A percentile compares a stretch with the other conserved stretches of the same genome.
These are phyloP conservation scores for Nidularia pulvinata DNA, from an alignment of 768 basidiomycete genomes.

Conservation along the genomic window DNA sequence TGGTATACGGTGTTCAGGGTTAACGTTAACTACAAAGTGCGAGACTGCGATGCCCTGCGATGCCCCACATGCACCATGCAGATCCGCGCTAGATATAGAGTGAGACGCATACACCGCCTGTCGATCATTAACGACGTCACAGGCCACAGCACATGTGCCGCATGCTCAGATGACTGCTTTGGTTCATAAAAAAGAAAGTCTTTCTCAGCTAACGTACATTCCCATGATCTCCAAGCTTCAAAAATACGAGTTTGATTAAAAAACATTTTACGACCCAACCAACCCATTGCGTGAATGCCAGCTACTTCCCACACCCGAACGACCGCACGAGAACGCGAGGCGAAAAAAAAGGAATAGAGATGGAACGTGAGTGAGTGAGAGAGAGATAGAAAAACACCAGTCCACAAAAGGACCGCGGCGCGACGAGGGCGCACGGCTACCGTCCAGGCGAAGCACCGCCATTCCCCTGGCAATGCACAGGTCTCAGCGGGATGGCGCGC, in stretches of 20 bases:
- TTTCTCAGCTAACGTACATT: slow-evolving; percentile 3
- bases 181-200: neutral
- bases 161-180: neutral
- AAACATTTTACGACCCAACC: neutral
- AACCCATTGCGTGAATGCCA: neutral
- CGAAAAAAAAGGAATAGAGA: slow-evolving; percentile 1
- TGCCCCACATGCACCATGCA: neutral
- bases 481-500: neutral
- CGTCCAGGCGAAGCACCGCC: neutral
- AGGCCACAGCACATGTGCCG: neutral
- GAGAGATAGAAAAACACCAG: neutral
- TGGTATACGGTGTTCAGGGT: too few species aligned
- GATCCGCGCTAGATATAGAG: neutral
- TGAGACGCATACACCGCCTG: neutral
- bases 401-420: neutral
- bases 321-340: neutral
- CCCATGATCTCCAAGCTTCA: neutral
- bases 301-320: neutral
- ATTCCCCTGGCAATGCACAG: neutral
- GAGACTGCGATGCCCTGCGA: too few species aligned
- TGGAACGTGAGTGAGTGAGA: neutral
- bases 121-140: neutral
- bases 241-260: neutral
- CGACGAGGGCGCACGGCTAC: neutral
- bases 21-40: too few species aligned